These are phyloP conservation scores for Maudiozyma humilis DNA, from an alignment of 1,139 yeast species.

Conservation along the genomic window DNA sequence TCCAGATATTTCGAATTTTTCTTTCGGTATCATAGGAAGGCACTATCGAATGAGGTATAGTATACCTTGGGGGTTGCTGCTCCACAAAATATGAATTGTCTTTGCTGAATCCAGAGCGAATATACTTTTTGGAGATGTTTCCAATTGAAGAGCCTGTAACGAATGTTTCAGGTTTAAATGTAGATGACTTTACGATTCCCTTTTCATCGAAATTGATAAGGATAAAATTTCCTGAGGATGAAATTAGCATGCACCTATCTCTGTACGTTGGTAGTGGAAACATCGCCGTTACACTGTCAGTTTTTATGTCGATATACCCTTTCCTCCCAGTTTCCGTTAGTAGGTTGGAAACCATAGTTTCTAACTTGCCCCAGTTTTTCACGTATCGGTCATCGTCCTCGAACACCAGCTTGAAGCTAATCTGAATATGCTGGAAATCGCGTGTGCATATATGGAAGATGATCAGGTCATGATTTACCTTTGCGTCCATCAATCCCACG, in stretches of 20 bases:
- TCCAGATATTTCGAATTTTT: conserved; percentile 5
- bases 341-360: background rate
- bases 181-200: background rate
- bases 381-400: conserved; percentile 10
- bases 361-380: conserved; percentile 8
- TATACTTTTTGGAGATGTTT: background rate
- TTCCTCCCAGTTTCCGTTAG: background rate
- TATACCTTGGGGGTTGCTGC: background rate
- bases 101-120: conserved; percentile 3
- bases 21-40: background rate
- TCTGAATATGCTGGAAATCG: background rate
- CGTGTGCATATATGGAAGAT: conserved; percentile 3
- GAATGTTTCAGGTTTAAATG: conserved; percentile 1
- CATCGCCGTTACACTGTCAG: too few relatives aligned
- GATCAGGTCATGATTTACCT: background rate
- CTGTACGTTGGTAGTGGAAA: too few relatives aligned
- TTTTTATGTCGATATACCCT: too few relatives aligned
- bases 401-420: conserved; percentile 4
- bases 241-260: background rate
- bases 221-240: background rate
- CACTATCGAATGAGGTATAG: too few relatives aligned
- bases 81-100: conserved; percentile 2
- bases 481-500: background rate
- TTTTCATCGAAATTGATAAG: background rate
- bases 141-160: background rate